phyloP scores from a whole-genome alignment of 2,329 filamentous ascomycete genomes.

The Calonectria hawksworthii region DNA sequence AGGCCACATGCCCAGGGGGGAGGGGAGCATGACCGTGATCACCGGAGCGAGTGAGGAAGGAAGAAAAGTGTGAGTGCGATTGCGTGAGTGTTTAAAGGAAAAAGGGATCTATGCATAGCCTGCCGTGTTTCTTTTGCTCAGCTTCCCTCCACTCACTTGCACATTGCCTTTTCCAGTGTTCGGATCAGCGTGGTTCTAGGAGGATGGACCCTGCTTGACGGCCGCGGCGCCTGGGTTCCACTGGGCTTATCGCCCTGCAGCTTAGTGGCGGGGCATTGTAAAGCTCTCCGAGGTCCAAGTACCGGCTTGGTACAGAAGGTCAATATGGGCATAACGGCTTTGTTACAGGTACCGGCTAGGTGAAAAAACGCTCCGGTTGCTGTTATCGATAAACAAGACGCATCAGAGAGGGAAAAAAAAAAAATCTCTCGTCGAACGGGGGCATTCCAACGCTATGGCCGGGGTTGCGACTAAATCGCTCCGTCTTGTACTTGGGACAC shows the following conservation, averaged over 20 bases:
- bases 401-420: not conserved
- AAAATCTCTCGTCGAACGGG: not conserved
- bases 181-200: conserved; percentile 12
- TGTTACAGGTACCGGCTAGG: conserved; percentile 3
- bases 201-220: conserved; percentile 31
- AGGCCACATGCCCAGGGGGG: conserved; percentile 42
- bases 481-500: conserved; percentile 8
- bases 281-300: not conserved
- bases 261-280: conserved; percentile 11
- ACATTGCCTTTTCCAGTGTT: conserved; percentile 4
- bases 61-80: conserved; percentile 2
- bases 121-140: conserved; percentile 14
- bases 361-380: not conserved
- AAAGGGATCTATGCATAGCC: conserved; percentile 3
- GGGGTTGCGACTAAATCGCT: conserved; percentile 10
- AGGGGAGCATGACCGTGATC: conserved; percentile 45
- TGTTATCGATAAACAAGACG: conserved; percentile 5
- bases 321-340: conserved; percentile 2
- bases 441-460: conserved; percentile 12
- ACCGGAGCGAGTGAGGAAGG: conserved; percentile 28
- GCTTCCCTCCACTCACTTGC: conserved; percentile 11
- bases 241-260: conserved; percentile 28
- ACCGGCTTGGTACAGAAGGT: not conserved
- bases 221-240: conserved; percentile 19
- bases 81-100: conserved; percentile 17